Evolutionary conservation across 1,284 basidiomycete genomes (phyloP).

Genomic region (Phylloboletellus chloephorus): DNA sequence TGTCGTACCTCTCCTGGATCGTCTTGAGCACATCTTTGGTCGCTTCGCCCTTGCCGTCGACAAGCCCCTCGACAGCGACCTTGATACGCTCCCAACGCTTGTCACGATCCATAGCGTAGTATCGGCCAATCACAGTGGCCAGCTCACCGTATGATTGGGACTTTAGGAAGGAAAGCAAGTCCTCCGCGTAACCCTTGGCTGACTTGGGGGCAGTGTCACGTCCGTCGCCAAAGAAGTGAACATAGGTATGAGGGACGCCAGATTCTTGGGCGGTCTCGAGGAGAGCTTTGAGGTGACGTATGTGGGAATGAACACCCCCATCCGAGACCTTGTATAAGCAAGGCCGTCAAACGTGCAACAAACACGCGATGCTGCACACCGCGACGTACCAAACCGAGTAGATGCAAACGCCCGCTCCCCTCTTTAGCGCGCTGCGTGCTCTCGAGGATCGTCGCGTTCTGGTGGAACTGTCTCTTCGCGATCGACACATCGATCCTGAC

Average conservation of each 20-base stretch:
- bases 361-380: neutral
- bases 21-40: slow-evolving; percentile 58
- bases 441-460: slow-evolving; percentile 67
- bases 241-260: slow-evolving; percentile 76
- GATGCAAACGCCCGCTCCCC: slow-evolving; percentile 74
- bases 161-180: slow-evolving; percentile 74
- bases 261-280: slow-evolving; percentile 83
- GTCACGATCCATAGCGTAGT: slow-evolving; percentile 95
- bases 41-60: slow-evolving; percentile 69
- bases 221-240: slow-evolving; percentile 89
- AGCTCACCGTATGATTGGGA: slow-evolving; percentile 70
- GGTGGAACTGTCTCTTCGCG: slow-evolving; percentile 82
- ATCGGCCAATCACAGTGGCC: slow-evolving; percentile 79
- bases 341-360: neutral
- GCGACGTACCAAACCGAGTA: slow-evolving; percentile 70
- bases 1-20: slow-evolving; percentile 70
- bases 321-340: slow-evolving; percentile 62
- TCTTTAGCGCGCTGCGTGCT: slow-evolving; percentile 75
- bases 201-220: slow-evolving; percentile 87
- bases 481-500: slow-evolving; percentile 88
- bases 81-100: slow-evolving; percentile 92
- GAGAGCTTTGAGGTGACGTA: slow-evolving; percentile 79
- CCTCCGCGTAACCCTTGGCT: slow-evolving; percentile 63
- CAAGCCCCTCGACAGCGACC: slow-evolving; percentile 79
- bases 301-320: slow-evolving; percentile 93